Evolutionary conservation across 202 grass and related monocot species (phyloP), one percentile per base, ranked within the genome.

Genomic region (Schoenoplectus tabernaemontani): DNA sequence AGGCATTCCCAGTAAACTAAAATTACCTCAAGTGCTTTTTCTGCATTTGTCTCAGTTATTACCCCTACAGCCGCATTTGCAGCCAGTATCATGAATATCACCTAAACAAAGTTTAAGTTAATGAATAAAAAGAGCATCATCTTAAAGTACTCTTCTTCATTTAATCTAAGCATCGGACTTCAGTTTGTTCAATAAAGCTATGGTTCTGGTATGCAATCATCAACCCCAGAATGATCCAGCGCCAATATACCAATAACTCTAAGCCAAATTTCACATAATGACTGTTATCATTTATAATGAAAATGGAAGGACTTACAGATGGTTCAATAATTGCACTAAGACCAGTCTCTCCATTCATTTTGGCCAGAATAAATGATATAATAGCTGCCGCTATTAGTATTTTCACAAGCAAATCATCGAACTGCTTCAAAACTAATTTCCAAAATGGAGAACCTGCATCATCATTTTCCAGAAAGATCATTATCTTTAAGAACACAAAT

Each of bases 381-480:
- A 96, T 64, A 59, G 96, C 96, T 46, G 92, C 92, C 82, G 82
- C 96, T 78, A 99, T 93, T 77, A 99, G 89, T 92, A 99, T 99
- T 90, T 98, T 99, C 82, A 99, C 96, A 39, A 99, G 96, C 82
- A 99, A 93, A 91, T 98, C 96, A 82, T 98, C 90, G 62, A 99
- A 99, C 66, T 99, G 96, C 83, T 99, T 99, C 85, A 93, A 64
- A 90, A 96, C 86, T 89, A 94, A 86, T 85, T 90, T 99, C 96
- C 92, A 99, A 68, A 93, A 92, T 24, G 92, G 86, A 64, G 96
- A 91, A 85, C 92, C 96, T 99, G 84, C 58, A 67, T 78, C 41
- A 77, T 16, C 80, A 80, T 23, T 32, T 53, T 34, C 46, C 44
- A 54, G 19, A 54, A 30, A 54, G 44, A 54, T 75, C 16, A 75